phyloP scores from a whole-genome alignment of 202 grass and related monocot species.

The Carex sylvatica region DNA sequence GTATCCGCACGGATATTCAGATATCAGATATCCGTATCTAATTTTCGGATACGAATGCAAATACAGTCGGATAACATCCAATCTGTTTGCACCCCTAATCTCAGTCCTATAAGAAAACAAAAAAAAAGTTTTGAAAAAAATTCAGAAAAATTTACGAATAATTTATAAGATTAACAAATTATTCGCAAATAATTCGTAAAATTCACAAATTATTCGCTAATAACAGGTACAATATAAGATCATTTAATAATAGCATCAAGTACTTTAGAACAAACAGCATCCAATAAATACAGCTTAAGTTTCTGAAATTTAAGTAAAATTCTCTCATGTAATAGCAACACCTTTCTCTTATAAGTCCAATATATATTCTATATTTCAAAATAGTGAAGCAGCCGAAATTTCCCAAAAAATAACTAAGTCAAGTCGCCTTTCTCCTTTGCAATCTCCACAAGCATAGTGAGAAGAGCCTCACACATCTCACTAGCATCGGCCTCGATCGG shows the following conservation, averaged over 20 bases:
- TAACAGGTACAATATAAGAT: not conserved
- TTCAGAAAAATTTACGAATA: too few relatives aligned
- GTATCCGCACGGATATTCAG: too few relatives aligned
- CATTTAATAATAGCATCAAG: not conserved
- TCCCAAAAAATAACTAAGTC: conserved; percentile 1
- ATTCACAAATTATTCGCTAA: too few relatives aligned
- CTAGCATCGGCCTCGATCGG: conserved; percentile 55
- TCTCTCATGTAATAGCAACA: not conserved
- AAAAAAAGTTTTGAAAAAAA: too few relatives aligned
- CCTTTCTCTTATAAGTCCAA: not conserved
- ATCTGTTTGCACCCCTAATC: too few relatives aligned
- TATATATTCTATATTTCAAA: not conserved
- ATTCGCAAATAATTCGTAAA: too few relatives aligned
- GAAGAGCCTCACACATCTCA: conserved; percentile 73
- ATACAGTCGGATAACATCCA: too few relatives aligned
- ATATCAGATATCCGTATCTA: too few relatives aligned
- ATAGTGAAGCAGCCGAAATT: not conserved
- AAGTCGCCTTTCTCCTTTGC: conserved; percentile 30
- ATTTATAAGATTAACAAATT: too few relatives aligned
- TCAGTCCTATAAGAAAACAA: too few relatives aligned
- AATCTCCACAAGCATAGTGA: conserved; percentile 77
- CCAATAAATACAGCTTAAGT: not conserved
- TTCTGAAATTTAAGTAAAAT: not conserved
- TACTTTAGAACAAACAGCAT: not conserved
- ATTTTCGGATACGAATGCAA: too few relatives aligned